Conservation (phyloP, 2,329 filamentous ascomycete species). For the Xylaria multiplex region DNA sequence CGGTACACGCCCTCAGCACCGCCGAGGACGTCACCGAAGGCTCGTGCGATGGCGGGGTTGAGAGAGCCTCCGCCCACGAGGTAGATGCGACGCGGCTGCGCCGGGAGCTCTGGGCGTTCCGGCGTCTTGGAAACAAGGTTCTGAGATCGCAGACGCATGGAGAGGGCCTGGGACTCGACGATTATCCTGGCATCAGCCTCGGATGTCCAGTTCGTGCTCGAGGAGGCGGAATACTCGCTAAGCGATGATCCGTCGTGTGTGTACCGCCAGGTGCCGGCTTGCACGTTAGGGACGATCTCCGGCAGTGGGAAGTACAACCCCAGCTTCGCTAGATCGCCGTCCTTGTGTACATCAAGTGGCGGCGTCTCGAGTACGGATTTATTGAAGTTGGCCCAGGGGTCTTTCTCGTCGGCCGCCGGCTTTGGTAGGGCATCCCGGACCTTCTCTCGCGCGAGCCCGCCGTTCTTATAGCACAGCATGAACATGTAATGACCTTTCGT, state of each 20-base stretch:
- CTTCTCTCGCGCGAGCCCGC: conserved; percentile 89
- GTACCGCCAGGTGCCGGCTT: conserved; percentile 87
- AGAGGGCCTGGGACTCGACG: conserved; percentile 93
- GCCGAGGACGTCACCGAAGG: conserved; percentile 88
- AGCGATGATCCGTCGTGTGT: conserved; percentile 66
- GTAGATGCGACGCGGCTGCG: conserved; percentile 40
- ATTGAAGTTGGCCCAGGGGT: conserved; percentile 86
- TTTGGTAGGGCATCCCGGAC: conserved; percentile 82
- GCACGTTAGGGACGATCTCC: conserved; percentile 94
- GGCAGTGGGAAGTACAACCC: conserved; percentile 95
- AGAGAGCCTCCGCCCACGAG: conserved; percentile 91
- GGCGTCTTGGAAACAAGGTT: conserved; percentile 73
- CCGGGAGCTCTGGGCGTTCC: conserved; percentile 63
- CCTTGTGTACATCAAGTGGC: conserved; percentile 70
- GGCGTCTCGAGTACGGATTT: conserved; percentile 72
- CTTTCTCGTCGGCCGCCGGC: conserved; percentile 45
- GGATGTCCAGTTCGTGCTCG: conserved; percentile 61
- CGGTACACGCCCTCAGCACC: conserved; percentile 90
- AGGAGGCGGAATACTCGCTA: conserved; percentile 44
- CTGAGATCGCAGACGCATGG: conserved; percentile 84
- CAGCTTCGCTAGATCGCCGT: conserved; percentile 74
- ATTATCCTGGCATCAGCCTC: conserved; percentile 84
- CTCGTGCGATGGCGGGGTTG: conserved; percentile 87
- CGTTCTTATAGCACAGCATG: conserved; percentile 99
- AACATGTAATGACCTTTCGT: conserved; percentile 96